phyloP scores from a whole-genome alignment of 148 eudicot genomes.

The Rhododendron henanense region DNA sequence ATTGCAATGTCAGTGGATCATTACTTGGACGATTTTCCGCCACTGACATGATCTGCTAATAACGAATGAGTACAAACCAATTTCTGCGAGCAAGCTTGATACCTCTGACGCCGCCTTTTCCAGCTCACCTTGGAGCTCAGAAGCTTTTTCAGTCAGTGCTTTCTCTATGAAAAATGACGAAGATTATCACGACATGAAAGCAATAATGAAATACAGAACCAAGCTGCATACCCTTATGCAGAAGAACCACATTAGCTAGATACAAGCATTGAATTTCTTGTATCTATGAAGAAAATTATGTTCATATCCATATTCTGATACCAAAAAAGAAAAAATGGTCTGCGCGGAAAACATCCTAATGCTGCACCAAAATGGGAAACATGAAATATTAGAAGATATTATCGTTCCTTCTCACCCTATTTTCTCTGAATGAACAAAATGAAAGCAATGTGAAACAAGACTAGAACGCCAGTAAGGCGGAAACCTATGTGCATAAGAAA shows the following conservation, averaged over 20 bases:
- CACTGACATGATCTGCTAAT: not conserved
- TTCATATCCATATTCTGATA: no score
- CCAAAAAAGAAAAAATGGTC: no score
- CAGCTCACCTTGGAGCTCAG: slow-evolving; percentile 28
- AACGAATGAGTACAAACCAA: slow-evolving; percentile 23
- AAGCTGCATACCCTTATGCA: no score
- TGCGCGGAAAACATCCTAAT: not conserved
- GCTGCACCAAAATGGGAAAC: not conserved
- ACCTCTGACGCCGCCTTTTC: slow-evolving; percentile 30
- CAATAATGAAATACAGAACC: not conserved
- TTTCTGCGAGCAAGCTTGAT: slow-evolving; percentile 25
- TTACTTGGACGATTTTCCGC: not conserved
- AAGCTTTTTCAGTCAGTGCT: slow-evolving; percentile 27
- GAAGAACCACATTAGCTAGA: not conserved
- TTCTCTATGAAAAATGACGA: slow-evolving; percentile 17
- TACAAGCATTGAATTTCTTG: no score
- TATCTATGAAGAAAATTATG: not conserved
- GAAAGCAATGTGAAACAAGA: not conserved
- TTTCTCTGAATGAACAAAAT: not conserved
- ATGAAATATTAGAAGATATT: not conserved
- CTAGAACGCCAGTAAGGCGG: not conserved
- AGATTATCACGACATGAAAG: not conserved
- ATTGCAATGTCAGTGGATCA: not conserved
- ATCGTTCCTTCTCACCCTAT: not conserved
- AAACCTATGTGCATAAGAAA: not conserved